Base-by-base conservation (phyloP, 2,329 filamentous ascomycete species). In the Sporothrix phasma region DNA sequence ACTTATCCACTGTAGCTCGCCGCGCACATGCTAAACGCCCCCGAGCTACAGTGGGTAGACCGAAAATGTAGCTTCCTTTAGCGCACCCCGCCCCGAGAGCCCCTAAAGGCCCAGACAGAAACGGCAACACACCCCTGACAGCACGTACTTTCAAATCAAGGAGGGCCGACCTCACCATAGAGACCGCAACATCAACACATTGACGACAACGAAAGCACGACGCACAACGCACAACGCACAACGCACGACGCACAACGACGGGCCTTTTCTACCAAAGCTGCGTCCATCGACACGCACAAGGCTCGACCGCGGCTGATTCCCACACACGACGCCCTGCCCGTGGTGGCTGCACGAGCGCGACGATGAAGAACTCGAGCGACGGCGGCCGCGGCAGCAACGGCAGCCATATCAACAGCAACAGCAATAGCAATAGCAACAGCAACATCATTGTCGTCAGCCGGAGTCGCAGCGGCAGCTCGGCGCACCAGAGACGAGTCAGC, bases 341-440 rank as follows among this genome's bases (percentile, higher is more conserved):
- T 61, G 59, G 45, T 37, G 59, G 59, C 45, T 13, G 19, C 59
- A 26, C 59, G 31, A 61, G 29, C 29, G 11, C 19, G 59, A 61
- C 34, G 29, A 41, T 61, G 59, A 59, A 59, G 56, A 59, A 61
- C 43, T 43, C 60, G 46, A 62, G 31, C 46, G 31, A 53, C 37
- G 60, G 19, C 47, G 60, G 60, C 60, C 29, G 41, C 26, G 46
- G 60, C 60, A 13, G 15, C 24, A 39, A n/a, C n/a, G n/a, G n/a
- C n/a, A n/a, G n/a, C n/a, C n/a, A n/a, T n/a, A n/a, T n/a, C n/a
- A n/a, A n/a, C n/a, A n/a, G n/a, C n/a, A n/a, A n/a, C n/a, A n/a
- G n/a, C n/a, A n/a, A n/a, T n/a, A 62, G 31, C 46, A 22, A 53
- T 26, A 47, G 19, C 47, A 47, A 46, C 60, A 29, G 41, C 26